Percentiles rank a stretch among this genome's conserved stretches.
Evolutionary conservation across 768 basidiomycete species (phyloP).

Genomic region (Pleurotus cornucopiae): DNA sequence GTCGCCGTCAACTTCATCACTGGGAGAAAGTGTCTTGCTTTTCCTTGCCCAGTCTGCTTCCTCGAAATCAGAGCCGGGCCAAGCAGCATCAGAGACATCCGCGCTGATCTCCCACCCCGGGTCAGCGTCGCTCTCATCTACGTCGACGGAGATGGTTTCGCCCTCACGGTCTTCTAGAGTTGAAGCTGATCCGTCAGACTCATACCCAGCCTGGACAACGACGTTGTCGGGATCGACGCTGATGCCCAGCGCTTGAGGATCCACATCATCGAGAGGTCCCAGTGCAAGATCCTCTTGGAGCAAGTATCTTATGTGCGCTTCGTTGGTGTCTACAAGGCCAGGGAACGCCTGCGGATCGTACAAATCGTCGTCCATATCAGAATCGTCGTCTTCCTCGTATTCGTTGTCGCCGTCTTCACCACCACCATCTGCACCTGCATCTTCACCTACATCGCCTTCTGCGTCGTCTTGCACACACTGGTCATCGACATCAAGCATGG

Average conservation of each 20-base stretch:
- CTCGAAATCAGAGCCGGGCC: constrained; percentile 5
- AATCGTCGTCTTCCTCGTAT: not conserved
- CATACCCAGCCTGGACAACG: not conserved
- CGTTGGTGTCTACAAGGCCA: not conserved
- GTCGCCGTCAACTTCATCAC: not conserved
- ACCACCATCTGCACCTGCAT: constrained; percentile 1
- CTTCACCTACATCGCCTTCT: constrained; percentile 4
- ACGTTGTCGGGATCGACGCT: not conserved
- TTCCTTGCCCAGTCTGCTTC: not conserved
- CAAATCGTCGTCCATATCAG: constrained; percentile 5
- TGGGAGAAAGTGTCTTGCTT: not conserved
- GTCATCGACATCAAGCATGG: constrained; percentile 6
- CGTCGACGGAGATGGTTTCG: not conserved
- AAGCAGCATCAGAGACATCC: constrained; percentile 9
- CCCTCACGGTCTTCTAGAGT: too few relatives aligned
- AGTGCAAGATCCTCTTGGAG: not conserved
- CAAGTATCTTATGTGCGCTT: not conserved
- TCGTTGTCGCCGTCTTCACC: constrained; percentile 1
- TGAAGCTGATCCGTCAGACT: not conserved
- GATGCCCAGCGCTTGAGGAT: not conserved
- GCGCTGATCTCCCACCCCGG: constrained; percentile 6
- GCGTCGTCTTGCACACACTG: constrained; percentile 6
- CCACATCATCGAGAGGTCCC: not conserved
- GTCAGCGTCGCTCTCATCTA: constrained; percentile 8
- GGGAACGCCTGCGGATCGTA: not conserved